Evolutionary conservation across 495 filamentous ascomycete species (phyloP), one percentile per base, ranked within the genome.

Genomic region (Penicillium daleae): DNA sequence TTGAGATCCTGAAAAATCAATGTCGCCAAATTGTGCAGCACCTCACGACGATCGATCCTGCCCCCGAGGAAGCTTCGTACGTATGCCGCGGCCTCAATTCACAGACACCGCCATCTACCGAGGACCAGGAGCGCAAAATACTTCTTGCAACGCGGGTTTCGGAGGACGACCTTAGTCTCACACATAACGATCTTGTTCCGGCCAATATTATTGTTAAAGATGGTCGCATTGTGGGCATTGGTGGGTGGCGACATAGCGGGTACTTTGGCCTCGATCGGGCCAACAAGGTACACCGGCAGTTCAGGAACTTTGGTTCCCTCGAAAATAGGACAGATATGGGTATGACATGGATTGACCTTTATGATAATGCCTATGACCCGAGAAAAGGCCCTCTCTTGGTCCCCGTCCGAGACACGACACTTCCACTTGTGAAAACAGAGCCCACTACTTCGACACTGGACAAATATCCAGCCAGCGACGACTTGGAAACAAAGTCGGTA

Each of bases 211-310:
- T 81, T 31, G 71, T 80, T 35, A 73, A 74, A 10, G 64, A 77
- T 53, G 72, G 68, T 57, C 69, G 69, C 49, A 66, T 81, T 17
- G 76, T 81, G 50, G 78, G 76, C 35, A 59, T 79, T n/a, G 59
- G 64, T 35, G 76, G 75, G 19, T 81, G 78, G 78, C 71, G 78
- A 62, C 68, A 78, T 55, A 71, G 76, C 49, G 78, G 78, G 29
- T 80, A 72, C 57, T 81, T 81, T 67, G 78, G 78, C n/a, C 65
- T 72, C 22, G 65, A 66, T 37, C 66, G 75, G 35, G 74, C 76
- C 19, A 61, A 66, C 21, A 71, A 69, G 48, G 56, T 78, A 31
- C 78, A 81, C 57, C 72, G 58, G 55, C 59, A 66, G 48, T 70
- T 74, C 31, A 73, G 75, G 56, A 56, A 75, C 50, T 69, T 67